Base-by-base conservation (phyloP, 192 early-diverging fungal species). In the Coemansia javaensis region DNA sequence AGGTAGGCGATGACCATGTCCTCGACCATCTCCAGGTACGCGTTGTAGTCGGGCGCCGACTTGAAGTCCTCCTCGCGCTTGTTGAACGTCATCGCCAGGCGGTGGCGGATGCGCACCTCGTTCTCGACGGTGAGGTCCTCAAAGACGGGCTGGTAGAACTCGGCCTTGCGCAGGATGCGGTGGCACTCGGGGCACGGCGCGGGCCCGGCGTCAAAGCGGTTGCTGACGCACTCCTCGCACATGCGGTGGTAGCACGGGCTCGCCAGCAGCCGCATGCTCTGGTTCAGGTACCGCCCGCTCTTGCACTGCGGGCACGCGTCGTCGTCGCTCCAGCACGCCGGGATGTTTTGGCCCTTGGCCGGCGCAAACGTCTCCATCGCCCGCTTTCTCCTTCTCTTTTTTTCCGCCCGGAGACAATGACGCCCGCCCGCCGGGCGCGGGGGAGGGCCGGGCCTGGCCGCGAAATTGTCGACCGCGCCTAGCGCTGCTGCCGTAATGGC, bases 241-340 rank as follows among this genome's bases (percentile, higher is more conserved):
- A 97, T 90, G 63, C 88, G 91, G 78, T 98, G 93, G 65, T 90
- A 94, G 66, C 95, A 98, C 10, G 90, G 89, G 28, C 86, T 84
- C 17, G 94, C 92, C n/a, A 93, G 75, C 24, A 98, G 79, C 60
- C 83, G 86, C 79, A 98, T 82, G 49, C 78, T 78, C 18, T 85
- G 85, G 46, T 88, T 91, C 32, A 98, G 77, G 66, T 93, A 96
- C 53, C 87, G 79, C 38, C 85, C 81, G 42, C 83, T 86, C 48
- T 85, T 83, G 67, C 92, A 97, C 15, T 93, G 85, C 25, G 85
- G 88, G 32, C 88, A 90, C 0, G 52, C 23, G 41, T 70, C 76
- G 24, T 72, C 63, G 6, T 58, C 47, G 39, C 36, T 47, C 22
- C 50, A 38, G 44, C 38, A 68, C 10, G 59, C 54, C 10, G 66